Conservation (phyloP, 768 basidiomycete genomes). For the Lactifluus hygrophoroides region DNA sequence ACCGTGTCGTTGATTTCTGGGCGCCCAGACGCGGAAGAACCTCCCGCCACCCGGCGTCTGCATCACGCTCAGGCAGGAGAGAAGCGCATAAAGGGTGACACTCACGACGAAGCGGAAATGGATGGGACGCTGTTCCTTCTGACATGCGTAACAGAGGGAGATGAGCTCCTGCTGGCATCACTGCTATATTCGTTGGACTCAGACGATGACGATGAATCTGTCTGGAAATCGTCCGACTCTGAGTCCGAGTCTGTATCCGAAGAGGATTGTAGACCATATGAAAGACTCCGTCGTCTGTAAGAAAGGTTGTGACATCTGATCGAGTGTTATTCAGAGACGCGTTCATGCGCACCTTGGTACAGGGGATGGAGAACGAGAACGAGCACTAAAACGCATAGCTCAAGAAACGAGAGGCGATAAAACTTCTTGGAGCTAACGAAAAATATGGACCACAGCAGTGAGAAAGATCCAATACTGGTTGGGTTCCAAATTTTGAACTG, state of each 20-base stretch:
- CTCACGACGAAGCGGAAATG: constrained; percentile 10
- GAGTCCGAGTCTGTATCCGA: constrained; percentile 6
- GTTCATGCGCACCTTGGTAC: constrained; percentile 4
- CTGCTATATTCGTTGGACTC: constrained; percentile 11
- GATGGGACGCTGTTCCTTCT: not conserved
- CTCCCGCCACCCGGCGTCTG: not conserved
- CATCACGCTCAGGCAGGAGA: not conserved
- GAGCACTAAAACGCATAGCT: constrained; percentile 16
- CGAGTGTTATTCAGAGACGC: not conserved
- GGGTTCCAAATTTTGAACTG: not conserved
- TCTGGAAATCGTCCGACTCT: not conserved
- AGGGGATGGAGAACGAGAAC: constrained; percentile 12
- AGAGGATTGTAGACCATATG: constrained; percentile 13
- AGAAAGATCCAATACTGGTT: not conserved
- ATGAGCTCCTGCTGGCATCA: not conserved
- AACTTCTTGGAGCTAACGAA: no score
- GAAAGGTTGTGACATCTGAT: not conserved
- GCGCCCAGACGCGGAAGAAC: constrained; percentile 20
- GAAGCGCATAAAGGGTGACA: not conserved
- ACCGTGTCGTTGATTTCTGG: constrained; percentile 37
- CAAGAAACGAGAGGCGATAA: not conserved
- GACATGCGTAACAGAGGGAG: not conserved
- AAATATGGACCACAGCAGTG: not conserved
- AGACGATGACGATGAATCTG: constrained; percentile 3
- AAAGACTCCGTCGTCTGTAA: constrained; percentile 12